Percentiles rank a stretch among this genome's conserved stretches.
Conservation (phyloP, 2,329 filamentous ascomycete species). For the Paramyrothecium sp. region DNA sequence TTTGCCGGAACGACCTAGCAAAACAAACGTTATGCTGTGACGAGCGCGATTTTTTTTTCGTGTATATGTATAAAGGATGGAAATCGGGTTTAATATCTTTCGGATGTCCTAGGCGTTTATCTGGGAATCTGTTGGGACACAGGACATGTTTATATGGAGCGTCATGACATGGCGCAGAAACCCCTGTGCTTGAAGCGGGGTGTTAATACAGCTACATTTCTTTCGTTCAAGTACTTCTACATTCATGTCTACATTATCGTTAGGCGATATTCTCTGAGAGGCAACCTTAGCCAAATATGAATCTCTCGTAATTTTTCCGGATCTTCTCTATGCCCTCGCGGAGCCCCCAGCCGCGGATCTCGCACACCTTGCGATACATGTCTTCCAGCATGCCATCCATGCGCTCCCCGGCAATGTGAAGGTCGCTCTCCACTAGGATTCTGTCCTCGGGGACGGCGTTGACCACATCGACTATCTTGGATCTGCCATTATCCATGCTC, state of each 20-base stretch:
- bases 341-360: slow-evolving; percentile 74
- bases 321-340: slow-evolving; percentile 68
- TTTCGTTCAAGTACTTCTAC: no score
- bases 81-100: background rate
- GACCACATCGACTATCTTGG: slow-evolving; percentile 63
- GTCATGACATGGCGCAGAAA: no score
- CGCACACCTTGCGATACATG: slow-evolving; percentile 73
- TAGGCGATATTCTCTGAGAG: no score
- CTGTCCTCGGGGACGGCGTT: slow-evolving; percentile 72
- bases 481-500: slow-evolving; percentile 43
- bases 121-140: background rate
- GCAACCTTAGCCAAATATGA: slow-evolving; percentile 63
- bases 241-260: no score
- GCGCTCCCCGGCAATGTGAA: slow-evolving; percentile 74
- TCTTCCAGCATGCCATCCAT: slow-evolving; percentile 80
- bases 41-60: slow-evolving; percentile 1
- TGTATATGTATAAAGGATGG: background rate
- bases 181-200: no score
- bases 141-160: background rate
- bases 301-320: slow-evolving; percentile 73
- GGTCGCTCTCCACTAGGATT: slow-evolving; percentile 85
- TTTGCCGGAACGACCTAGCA: background rate
- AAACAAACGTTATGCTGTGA: no score
- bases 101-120: background rate
- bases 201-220: no score